Evolutionary conservation across 352 stramenopile genomes (phyloP), one percentile per base, ranked within the genome.

Genomic region (Globisporangium alternatum): DNA sequence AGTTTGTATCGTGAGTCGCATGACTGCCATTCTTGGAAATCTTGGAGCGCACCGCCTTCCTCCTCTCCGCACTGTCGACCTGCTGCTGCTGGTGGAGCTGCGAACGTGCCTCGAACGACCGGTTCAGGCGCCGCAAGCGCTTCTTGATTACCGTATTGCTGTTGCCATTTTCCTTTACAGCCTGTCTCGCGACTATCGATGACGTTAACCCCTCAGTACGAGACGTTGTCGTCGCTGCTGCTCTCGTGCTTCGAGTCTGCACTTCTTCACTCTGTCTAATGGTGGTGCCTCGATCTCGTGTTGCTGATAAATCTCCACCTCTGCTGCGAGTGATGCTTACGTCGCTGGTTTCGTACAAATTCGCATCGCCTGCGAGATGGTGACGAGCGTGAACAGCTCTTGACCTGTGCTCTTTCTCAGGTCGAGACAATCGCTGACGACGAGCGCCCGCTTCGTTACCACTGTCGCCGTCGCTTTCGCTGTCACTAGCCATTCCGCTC

Each of bases 131-230:
- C n/a, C 74, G 60, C 43, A 69, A 69, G 3, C 74, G 69, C 61
- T 81, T 81, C 43, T 78, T 75, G 4, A 59, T 74, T 31, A 25
- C 7, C 8, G 4, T 15, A 49, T 39, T 21, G 7, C 8, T 28
- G 56, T 6, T 53, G 37, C 13, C 25, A 1, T 17, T 41, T 13
- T 35, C 35, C 19, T 19, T 9, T 15, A 35, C 31, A 12, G 8
- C 37, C 4, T 41, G 19, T 52, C 45, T 30, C 45, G 21, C 45
- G n/a, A 4, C 10, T 30, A 6, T 47, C 17, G 41, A 47, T 21
- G 41, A 1, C 41, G 19, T 47, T 6, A 41, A 41, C 12, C 35
- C 35, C 35, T 15, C 35, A 15, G n/a, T 19, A 52, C 22, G 47
- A 21, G 7, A 7, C 10, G 12, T 54, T 54, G 49, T 25, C 1